These are phyloP conservation scores for Gilbertella persicaria DNA, from an alignment of 371 early-diverging fungal species.

Conservation along the genomic window DNA sequence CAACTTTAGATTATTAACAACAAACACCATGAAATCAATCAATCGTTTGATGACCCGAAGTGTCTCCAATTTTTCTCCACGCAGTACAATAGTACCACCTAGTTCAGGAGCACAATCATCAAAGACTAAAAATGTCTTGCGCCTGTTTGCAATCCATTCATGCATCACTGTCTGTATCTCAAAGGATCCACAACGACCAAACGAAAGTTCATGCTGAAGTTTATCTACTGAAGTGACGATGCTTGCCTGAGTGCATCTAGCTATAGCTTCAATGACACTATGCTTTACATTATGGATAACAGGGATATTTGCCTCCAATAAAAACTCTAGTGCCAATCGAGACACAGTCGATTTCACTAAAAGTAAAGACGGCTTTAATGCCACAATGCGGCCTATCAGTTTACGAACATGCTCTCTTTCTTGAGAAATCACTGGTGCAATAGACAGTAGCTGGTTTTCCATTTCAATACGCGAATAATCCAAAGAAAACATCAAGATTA, in stretches of 20 bases:
- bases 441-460: constrained; percentile 76
- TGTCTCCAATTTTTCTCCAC: constrained; percentile 71
- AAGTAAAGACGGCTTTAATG: constrained; percentile 78
- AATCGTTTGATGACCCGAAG: constrained; percentile 79
- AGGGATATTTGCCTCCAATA: constrained; percentile 76
- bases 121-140: constrained; percentile 87
- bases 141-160: constrained; percentile 71
- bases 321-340: constrained; percentile 80
- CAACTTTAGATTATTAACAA: constrained; percentile 81
- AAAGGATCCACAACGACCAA: constrained; percentile 85
- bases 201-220: constrained; percentile 65
- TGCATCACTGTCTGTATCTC: constrained; percentile 81
- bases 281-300: constrained; percentile 88
- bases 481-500: constrained; percentile 86
- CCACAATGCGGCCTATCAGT: constrained; percentile 78
- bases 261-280: constrained; percentile 79
- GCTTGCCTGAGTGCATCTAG: constrained; percentile 85
- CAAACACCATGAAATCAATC: constrained; percentile 80
- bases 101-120: constrained; percentile 82
- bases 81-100: constrained; percentile 87
- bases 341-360: constrained; percentile 84
- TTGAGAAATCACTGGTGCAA: constrained; percentile 82
- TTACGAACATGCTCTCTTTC: constrained; percentile 83
- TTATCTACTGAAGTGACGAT: constrained; percentile 85
- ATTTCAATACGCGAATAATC: constrained; percentile 85